phyloP scores from a whole-genome alignment of 2,329 filamentous ascomycete species.

The Beauveria sp. region DNA sequence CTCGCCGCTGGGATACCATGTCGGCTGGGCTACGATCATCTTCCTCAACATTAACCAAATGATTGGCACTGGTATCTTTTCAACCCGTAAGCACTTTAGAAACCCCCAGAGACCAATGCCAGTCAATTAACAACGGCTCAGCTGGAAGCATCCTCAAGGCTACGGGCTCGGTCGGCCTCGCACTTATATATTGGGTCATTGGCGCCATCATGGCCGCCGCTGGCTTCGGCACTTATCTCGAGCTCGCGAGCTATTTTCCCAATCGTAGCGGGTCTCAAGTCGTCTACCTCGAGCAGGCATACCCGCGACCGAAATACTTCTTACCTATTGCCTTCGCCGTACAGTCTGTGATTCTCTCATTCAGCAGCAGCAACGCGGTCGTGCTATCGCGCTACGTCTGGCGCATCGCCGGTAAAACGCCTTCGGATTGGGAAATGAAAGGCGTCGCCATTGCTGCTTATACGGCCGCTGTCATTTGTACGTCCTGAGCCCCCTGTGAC shows the following conservation, averaged over 20 bases:
- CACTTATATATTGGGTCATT: constrained; percentile 57
- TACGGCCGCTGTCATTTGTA: constrained; percentile 48
- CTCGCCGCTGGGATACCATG: constrained; percentile 53
- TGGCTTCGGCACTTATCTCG: constrained; percentile 53
- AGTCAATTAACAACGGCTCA: constrained; percentile 18
- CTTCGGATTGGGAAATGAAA: constrained; percentile 56
- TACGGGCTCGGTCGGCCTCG: constrained; percentile 55
- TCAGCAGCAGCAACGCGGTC: constrained; percentile 58
- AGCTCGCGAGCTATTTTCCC: constrained; percentile 58
- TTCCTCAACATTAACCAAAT: constrained; percentile 56
- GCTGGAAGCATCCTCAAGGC: constrained; percentile 50
- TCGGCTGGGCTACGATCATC: constrained; percentile 47
- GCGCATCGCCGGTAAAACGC: constrained; percentile 41
- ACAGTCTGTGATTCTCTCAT: constrained; percentile 55
- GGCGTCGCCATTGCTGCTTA: constrained; percentile 59
- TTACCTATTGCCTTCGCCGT: constrained; percentile 59
- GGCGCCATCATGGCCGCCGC: constrained; percentile 51
- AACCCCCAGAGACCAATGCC: too few relatives aligned
- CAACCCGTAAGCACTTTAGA: constrained; percentile 42
- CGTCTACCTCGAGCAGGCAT: constrained; percentile 62
- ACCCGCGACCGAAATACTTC: constrained; percentile 54
- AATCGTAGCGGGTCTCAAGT: constrained; percentile 59
- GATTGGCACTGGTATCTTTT: constrained; percentile 58
- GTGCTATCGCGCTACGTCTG: constrained; percentile 58
- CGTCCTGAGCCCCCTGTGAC: constrained; percentile 17